Evolutionary conservation across 208 protist species (phyloP).

Genomic region (Leishmania martiniquensis): DNA sequence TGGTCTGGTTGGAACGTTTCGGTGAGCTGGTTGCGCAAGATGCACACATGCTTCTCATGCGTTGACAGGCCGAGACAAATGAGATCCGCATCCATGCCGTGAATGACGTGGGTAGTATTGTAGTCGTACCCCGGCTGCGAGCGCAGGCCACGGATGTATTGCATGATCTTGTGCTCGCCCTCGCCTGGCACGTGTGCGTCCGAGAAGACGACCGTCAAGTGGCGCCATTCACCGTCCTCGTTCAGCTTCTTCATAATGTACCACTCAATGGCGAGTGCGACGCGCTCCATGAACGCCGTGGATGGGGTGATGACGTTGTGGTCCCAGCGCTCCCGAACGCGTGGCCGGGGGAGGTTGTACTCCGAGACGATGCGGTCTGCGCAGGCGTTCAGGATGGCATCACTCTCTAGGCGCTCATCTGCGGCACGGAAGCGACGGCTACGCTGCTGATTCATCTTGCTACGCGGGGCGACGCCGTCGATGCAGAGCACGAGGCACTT

Average conservation of each 20-base stretch:
- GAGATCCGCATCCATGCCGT: constrained; percentile 99
- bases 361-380: constrained; percentile 58
- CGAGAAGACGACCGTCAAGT: constrained; percentile 96
- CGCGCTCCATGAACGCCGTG: constrained; percentile 98
- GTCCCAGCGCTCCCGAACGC: constrained; percentile 92
- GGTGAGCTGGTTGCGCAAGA: constrained; percentile 97
- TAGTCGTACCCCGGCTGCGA: constrained; percentile 95
- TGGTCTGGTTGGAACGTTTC: constrained; percentile 83
- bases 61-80: constrained; percentile 98
- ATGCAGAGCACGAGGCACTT: constrained; percentile 98
- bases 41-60: constrained; percentile 98
- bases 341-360: constrained; percentile 61
- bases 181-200: constrained; percentile 98
- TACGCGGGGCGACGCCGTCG: constrained; percentile 99
- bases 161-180: constrained; percentile 96
- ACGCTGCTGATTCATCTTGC: constrained; percentile 99
- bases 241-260: constrained; percentile 96
- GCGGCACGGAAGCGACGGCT: constrained; percentile 96
- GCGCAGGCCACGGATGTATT: constrained; percentile 92
- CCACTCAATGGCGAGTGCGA: constrained; percentile 92
- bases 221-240: constrained; percentile 93
- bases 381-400: constrained; percentile 67
- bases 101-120: constrained; percentile 97
- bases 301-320: constrained; percentile 99
- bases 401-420: constrained; percentile 87